Conservation (phyloP, 345 rosid species). For the Cardamine occulta region DNA sequence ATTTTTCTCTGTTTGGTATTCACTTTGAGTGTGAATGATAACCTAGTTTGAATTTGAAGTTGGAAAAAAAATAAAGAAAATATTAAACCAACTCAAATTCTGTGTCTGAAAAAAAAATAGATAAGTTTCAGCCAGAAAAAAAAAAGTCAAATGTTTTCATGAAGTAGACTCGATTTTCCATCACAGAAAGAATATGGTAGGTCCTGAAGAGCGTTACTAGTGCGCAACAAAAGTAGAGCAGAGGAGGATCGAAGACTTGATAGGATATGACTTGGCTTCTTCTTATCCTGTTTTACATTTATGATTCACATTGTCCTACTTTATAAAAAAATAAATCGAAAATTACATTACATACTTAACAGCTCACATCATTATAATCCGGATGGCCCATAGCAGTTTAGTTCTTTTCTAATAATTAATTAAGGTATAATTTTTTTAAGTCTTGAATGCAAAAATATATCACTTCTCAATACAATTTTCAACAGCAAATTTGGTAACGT, state of each 20-base stretch:
- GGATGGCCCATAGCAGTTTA: not conserved
- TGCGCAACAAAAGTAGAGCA: conserved; percentile 10
- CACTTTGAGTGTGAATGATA: not conserved
- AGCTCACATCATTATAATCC: not conserved
- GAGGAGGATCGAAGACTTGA: not conserved
- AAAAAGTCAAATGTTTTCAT: conserved; percentile 13
- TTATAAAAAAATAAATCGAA: not conserved
- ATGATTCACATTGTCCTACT: not conserved
- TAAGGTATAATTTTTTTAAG: not conserved
- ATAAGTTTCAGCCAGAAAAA: not conserved
- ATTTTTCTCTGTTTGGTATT: not conserved
- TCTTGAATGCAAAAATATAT: not conserved
- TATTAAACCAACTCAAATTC: not conserved
- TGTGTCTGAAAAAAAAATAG: not conserved
- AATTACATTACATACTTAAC: not conserved
- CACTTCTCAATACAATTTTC: conserved; percentile 16
- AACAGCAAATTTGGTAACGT: conserved; percentile 19
- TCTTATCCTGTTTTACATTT: conserved; percentile 1
- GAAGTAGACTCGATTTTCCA: not conserved
- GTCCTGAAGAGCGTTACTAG: not conserved
- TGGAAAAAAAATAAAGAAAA: too few relatives aligned
- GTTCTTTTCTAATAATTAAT: too few relatives aligned
- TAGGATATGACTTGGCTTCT: not conserved
- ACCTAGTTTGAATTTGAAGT: not conserved
- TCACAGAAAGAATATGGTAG: not conserved